Conservation (phyloP, 805 yeast genomes). For the Saccharomycopsis fodiens region DNA sequence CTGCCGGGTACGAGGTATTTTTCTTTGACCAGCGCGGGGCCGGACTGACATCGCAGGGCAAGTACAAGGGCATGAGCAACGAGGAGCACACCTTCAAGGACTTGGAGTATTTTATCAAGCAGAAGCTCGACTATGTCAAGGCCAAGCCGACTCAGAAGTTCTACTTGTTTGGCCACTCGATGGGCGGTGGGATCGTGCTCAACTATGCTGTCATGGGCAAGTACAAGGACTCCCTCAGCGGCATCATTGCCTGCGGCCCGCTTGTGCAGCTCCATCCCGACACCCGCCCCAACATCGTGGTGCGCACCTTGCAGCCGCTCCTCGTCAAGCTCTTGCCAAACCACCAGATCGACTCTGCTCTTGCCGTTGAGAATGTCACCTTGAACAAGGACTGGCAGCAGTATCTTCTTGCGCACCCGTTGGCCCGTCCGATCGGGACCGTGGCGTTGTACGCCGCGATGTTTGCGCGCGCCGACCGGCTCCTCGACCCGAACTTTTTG, state of each 20-base stretch:
- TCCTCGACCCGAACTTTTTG: slow-evolving; percentile 33
- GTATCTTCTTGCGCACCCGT: slow-evolving; percentile 37
- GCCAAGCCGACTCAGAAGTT: slow-evolving; percentile 30
- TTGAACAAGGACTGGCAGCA: slow-evolving; percentile 38
- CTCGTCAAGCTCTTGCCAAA: slow-evolving; percentile 38
- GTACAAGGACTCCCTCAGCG: slow-evolving; percentile 37
- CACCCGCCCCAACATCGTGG: slow-evolving; percentile 43
- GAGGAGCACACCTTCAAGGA: slow-evolving; percentile 52
- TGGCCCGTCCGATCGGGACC: slow-evolving; percentile 45
- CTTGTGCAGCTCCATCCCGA: slow-evolving; percentile 49
- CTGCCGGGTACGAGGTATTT: slow-evolving; percentile 55
- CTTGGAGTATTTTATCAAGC: slow-evolving; percentile 48
- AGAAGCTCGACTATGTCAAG: slow-evolving; percentile 23
- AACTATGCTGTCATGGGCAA: slow-evolving; percentile 56
- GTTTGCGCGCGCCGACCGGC: slow-evolving; percentile 49
- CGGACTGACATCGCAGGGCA: slow-evolving; percentile 54
- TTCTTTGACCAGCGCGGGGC: slow-evolving; percentile 74
- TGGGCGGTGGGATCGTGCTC: slow-evolving; percentile 73
- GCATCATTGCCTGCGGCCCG: slow-evolving; percentile 51
- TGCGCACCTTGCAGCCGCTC: slow-evolving; percentile 36
- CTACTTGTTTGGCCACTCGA: slow-evolving; percentile 60
- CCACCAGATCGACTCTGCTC: slow-evolving; percentile 44
- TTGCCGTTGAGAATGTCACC: slow-evolving; percentile 49
- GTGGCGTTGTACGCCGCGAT: slow-evolving; percentile 52
- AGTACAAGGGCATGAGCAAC: slow-evolving; percentile 46